A percentile compares a stretch with the other conserved stretches of the same genome.
Evolutionary conservation across 331 rosid species (phyloP).

Genomic region (Malus hybrid): DNA sequence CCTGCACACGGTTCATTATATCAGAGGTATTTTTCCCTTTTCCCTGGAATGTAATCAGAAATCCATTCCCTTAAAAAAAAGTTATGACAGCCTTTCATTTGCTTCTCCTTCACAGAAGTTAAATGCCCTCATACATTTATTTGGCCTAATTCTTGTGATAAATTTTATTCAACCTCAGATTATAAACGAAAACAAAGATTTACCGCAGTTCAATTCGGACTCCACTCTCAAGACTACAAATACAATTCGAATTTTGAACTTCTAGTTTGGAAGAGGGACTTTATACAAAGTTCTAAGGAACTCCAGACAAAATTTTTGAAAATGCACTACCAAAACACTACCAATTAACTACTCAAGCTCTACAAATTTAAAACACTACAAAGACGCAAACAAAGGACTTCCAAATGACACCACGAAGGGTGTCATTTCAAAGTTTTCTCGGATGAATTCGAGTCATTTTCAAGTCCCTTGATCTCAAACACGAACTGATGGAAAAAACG

Average conservation of each 20-base stretch:
- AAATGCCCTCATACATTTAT: background rate
- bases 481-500: background rate
- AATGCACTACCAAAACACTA: background rate
- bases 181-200: background rate
- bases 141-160: background rate
- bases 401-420: too few relatives aligned
- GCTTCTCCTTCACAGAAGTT: background rate
- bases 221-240: background rate
- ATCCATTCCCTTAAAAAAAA: too few relatives aligned
- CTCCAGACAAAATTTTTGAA: too few relatives aligned
- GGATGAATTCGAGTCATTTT: too few relatives aligned
- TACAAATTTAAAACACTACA: too few relatives aligned
- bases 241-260: background rate
- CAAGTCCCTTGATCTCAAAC: too few relatives aligned
- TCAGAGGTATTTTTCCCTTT: background rate
- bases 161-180: background rate
- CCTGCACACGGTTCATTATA: constrained; percentile 13
- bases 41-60: background rate
- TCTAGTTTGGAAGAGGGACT: too few relatives aligned
- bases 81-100: too few relatives aligned
- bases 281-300: too few relatives aligned
- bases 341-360: too few relatives aligned
- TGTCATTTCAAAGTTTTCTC: too few relatives aligned
- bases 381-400: too few relatives aligned
- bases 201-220: background rate